Evolutionary conservation across 331 rosid species (phyloP).

Genomic region (Pyrus hybrid): DNA sequence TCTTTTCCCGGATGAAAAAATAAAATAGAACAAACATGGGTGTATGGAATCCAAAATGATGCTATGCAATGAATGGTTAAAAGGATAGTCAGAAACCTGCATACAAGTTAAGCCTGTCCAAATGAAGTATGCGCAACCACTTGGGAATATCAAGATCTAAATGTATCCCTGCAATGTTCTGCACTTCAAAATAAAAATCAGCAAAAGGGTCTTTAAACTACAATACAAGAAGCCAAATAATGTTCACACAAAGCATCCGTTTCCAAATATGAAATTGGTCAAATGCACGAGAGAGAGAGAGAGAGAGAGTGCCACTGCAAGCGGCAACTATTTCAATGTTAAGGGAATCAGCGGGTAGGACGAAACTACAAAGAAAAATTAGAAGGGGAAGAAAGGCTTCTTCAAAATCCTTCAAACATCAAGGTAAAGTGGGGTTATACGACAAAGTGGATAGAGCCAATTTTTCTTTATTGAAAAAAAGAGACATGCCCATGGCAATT

Average conservation of each 20-base stretch:
- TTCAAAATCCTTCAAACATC: not conserved
- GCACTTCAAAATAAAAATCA: conserved; percentile 35
- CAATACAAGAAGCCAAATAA: not conserved
- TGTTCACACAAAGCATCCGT: not conserved
- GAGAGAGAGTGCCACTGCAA: not conserved
- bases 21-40: not conserved
- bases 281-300: not conserved
- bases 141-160: conserved; percentile 82
- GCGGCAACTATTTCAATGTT: not conserved
- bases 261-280: not conserved
- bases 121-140: conserved; percentile 77
- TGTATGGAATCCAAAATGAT: not conserved
- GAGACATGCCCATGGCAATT: not conserved
- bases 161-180: conserved; percentile 80
- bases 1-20: not conserved
- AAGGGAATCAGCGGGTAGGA: not conserved
- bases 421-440: not conserved
- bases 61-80: not conserved
- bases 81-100: conserved; percentile 48
- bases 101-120: conserved; percentile 64
- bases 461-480: not conserved
- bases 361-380: not conserved
- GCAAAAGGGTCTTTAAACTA: conserved; percentile 1
- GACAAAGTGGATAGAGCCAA: not conserved
- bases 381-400: not conserved